Base-by-base conservation (phyloP, 2,329 filamentous ascomycete species). In the Ophiostoma australiae region DNA sequence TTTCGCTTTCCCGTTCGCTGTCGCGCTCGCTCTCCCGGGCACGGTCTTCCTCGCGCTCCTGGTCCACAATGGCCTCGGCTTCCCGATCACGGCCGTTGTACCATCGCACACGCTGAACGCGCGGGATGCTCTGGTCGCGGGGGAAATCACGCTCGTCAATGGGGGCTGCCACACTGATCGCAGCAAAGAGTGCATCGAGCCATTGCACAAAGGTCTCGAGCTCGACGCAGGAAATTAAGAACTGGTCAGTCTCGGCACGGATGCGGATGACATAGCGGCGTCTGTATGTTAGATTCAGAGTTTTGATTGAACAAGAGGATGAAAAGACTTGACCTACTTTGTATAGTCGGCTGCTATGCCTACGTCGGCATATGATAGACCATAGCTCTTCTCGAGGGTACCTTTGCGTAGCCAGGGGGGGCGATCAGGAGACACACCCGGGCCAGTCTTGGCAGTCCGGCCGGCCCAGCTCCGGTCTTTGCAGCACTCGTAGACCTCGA, bases 331-430 rank as follows among this genome's bases (percentile, higher is more conserved):
- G 44, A 82, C 86, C 75, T 79, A 89, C 85, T 92, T 91, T 75
- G 85, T 84, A 77, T 91, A 90, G 78, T 93, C 91, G 20, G 87
- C 85, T 11, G 91, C 91, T 73, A 93, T 86, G 13, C 91, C 91
- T 31, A 90, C 87, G 78, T 93, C 91, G 31, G 90, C 91, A 77
- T 93, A 89, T 74, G 92, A 85, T 67, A 93, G 82, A 69, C 88
- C 90, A 77, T 92, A 93, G n/a, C 84, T 86, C 77, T 84, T 86
- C 73, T 92, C 81, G 52, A 92, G 79, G 70, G 82, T 82, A 27
- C 86, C 86, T 72, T 80, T 83, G 74, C 80, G 84, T 63, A 85
- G 79, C 81, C 79, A 89, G 58, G 80, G 82, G 37, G 81, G 86
- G 75, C 81, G 82, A 76, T 84, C 84, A 23, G 83, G 82, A 72